Conservation (phyloP, 2,329 filamentous ascomycete species). For the Xylaria hypoxylon region DNA sequence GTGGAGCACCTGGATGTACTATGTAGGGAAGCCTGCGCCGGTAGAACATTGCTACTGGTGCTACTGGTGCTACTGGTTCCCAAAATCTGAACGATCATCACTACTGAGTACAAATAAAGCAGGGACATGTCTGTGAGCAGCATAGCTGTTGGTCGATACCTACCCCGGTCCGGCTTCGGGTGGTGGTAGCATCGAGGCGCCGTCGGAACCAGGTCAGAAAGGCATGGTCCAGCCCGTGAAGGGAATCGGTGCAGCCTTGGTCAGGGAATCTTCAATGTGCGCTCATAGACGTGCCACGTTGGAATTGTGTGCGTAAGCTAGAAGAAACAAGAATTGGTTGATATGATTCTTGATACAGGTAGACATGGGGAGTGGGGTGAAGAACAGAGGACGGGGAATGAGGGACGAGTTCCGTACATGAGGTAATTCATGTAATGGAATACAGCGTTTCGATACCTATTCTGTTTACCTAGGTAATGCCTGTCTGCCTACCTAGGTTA, state of each 20-base stretch:
- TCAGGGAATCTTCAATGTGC: slow-evolving; percentile 23
- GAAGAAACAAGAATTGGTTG: slow-evolving; percentile 23
- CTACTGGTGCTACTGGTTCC: slow-evolving; percentile 21
- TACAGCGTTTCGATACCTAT: not conserved
- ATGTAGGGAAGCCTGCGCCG: slow-evolving; percentile 6
- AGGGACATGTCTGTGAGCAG: slow-evolving; percentile 13
- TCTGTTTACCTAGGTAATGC: not conserved
- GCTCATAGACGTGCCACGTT: slow-evolving; percentile 31
- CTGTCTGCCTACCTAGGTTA: not conserved
- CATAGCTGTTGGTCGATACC: slow-evolving; percentile 20
- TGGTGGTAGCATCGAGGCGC: slow-evolving; percentile 28
- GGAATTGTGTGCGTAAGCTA: slow-evolving; percentile 21
- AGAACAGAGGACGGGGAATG: slow-evolving; percentile 13
- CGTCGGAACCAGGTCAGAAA: slow-evolving; percentile 32
- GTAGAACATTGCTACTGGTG: slow-evolving; percentile 22
- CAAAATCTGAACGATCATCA: slow-evolving; percentile 13
- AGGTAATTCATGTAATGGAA: slow-evolving; percentile 7
- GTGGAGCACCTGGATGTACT: slow-evolving; percentile 28
- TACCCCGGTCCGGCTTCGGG: slow-evolving; percentile 30
- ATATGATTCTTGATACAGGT: slow-evolving; percentile 16
- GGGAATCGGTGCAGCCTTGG: slow-evolving; percentile 10
- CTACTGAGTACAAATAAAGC: slow-evolving; percentile 11
- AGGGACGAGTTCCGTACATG: not conserved
- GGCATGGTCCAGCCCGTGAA: slow-evolving; percentile 16
- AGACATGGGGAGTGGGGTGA: slow-evolving; percentile 8